Evolutionary conservation across 2,329 filamentous ascomycete genomes (phyloP).

Genomic region (Trichoderma aggressivum): DNA sequence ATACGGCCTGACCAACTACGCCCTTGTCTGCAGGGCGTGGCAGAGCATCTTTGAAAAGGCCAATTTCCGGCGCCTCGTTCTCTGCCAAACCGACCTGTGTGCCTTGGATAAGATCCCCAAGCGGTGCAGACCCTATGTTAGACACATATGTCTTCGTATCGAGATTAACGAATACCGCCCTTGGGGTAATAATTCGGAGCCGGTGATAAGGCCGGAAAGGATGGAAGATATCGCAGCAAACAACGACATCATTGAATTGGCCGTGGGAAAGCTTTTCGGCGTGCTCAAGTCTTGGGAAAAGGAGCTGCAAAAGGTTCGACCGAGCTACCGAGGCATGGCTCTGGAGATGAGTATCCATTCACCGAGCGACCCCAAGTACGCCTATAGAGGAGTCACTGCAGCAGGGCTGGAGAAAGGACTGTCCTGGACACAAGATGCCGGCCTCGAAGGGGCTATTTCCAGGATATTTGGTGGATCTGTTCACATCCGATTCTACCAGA

Average conservation of each 20-base stretch:
- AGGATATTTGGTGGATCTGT: constrained; percentile 4
- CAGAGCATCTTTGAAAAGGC: background rate
- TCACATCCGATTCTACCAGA: background rate
- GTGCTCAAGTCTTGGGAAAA: constrained; percentile 3
- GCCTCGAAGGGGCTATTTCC: background rate
- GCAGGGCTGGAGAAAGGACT: background rate
- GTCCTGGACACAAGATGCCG: background rate
- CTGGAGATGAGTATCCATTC: constrained; percentile 11
- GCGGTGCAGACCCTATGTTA: background rate
- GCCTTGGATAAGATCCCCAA: background rate
- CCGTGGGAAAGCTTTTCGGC: background rate
- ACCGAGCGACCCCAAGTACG: constrained; percentile 4
- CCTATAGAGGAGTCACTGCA: background rate
- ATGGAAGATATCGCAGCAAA: background rate
- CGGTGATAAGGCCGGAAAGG: background rate
- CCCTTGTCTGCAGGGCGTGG: constrained; percentile 4
- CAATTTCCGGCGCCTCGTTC: background rate
- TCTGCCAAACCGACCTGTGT: background rate
- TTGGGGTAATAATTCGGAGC: background rate
- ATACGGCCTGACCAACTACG: constrained; percentile 2
- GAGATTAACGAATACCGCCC: background rate
- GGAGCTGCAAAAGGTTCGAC: background rate
- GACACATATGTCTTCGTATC: constrained; percentile 3
- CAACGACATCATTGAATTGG: background rate
- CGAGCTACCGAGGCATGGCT: background rate